phyloP scores from a whole-genome alignment of 1,139 yeast species.

The Groenewaldozyma auringiensis region DNA sequence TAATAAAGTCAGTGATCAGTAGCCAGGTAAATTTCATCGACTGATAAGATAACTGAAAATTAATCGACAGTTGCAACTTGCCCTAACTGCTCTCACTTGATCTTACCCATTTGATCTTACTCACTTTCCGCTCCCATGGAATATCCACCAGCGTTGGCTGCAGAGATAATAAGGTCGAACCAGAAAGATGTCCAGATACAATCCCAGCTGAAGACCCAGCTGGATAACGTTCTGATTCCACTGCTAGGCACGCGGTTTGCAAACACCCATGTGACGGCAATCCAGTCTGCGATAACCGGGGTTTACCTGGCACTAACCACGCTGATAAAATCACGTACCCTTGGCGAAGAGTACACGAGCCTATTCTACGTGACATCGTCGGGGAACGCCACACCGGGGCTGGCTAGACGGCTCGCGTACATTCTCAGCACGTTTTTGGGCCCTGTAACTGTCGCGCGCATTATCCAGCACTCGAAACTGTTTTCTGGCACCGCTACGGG shows the following conservation, averaged over 20 bases:
- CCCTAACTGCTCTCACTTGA: no score
- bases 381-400: slow-evolving; percentile 41
- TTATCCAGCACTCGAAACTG: not conserved
- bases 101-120: no score
- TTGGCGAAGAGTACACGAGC: slow-evolving; percentile 94
- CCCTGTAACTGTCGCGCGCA: slow-evolving; percentile 14
- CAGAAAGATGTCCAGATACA: slow-evolving; percentile 2
- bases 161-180: slow-evolving; percentile 1
- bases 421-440: slow-evolving; percentile 26
- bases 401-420: slow-evolving; percentile 27
- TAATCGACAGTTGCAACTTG: no score
- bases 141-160: slow-evolving; percentile 1
- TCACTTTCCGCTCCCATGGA: no score
- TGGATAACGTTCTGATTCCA: slow-evolving; percentile 33
- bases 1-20: no score
- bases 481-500: not conserved
- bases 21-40: no score
- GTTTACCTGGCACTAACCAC: slow-evolving; percentile 68
- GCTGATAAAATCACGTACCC: slow-evolving; percentile 62
- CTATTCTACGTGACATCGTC: slow-evolving; percentile 57
- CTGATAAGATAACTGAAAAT: no score
- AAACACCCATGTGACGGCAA: slow-evolving; percentile 56
- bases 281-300: slow-evolving; percentile 50
- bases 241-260: slow-evolving; percentile 62
- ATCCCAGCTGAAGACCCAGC: not conserved